phyloP scores from a whole-genome alignment of 768 basidiomycete species.

The Trichaptum fuscoviolaceum region DNA sequence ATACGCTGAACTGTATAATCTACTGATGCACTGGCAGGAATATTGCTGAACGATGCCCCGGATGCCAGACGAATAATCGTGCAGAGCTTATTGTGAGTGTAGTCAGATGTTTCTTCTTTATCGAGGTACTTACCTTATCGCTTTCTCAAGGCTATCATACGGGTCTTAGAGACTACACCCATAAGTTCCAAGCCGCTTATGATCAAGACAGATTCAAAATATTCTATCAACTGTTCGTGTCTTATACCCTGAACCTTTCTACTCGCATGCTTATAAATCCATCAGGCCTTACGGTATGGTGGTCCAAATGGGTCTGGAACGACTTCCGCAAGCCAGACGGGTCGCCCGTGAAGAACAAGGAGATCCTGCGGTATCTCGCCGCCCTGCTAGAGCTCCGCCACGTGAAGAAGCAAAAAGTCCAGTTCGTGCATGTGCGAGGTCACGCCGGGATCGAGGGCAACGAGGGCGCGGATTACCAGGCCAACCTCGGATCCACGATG shows the following conservation, averaged over 20 bases:
- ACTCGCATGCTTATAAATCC: constrained; percentile 7
- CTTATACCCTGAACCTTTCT: not conserved
- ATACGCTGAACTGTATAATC: not conserved
- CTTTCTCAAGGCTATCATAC: constrained; percentile 66
- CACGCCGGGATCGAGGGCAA: constrained; percentile 79
- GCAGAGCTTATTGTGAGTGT: constrained; percentile 77
- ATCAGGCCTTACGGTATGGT: constrained; percentile 64
- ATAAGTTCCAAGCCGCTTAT: constrained; percentile 48
- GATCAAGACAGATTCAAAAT: constrained; percentile 84
- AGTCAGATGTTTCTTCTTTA: not conserved
- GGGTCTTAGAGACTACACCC: constrained; percentile 72
- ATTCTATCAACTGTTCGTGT: constrained; percentile 68
- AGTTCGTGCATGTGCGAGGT: constrained; percentile 69
- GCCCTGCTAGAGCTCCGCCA: constrained; percentile 54
- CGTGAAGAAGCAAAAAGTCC: constrained; percentile 47
- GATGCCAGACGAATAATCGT: constrained; percentile 80
- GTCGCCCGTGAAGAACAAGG: constrained; percentile 63
- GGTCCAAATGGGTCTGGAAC: constrained; percentile 58
- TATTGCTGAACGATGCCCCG: constrained; percentile 75
- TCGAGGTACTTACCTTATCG: not conserved
- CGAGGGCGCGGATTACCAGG: constrained; percentile 77
- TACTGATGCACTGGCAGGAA: constrained; percentile 47
- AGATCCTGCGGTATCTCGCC: constrained; percentile 65
- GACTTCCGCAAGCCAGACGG: constrained; percentile 44
- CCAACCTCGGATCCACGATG: constrained; percentile 49